Conservation (phyloP, 2,329 filamentous ascomycete genomes). For the Ascochyta koolunga region DNA sequence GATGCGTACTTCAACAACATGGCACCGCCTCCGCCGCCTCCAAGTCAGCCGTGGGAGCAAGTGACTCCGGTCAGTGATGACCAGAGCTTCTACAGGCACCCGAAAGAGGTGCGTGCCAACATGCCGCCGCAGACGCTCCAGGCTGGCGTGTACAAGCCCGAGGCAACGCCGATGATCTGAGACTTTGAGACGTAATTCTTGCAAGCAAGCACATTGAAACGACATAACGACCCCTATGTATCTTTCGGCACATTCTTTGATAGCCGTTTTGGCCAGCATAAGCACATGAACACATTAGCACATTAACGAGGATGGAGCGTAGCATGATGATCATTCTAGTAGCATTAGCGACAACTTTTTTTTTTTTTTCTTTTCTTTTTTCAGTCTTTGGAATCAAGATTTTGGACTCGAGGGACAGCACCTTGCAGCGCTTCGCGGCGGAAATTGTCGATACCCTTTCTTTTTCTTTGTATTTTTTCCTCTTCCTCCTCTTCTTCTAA, state of each 20-base stretch:
- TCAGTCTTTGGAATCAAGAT: constrained; percentile 16
- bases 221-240: constrained; percentile 37
- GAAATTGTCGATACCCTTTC: constrained; percentile 44
- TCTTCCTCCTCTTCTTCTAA: neutral
- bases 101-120: constrained; percentile 56
- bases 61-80: constrained; percentile 44
- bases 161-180: constrained; percentile 47
- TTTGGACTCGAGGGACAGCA: constrained; percentile 16
- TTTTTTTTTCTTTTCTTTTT: constrained; percentile 14
- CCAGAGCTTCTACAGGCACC: constrained; percentile 47
- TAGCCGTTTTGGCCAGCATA: constrained; percentile 10
- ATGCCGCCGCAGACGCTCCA: constrained; percentile 56
- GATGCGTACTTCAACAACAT: constrained; percentile 39
- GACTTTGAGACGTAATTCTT: neutral
- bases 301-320: constrained; percentile 1
- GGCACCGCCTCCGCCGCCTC: constrained; percentile 46
- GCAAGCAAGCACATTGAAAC: constrained; percentile 27
- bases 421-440: constrained; percentile 39
- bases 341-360: constrained; percentile 25
- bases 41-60: constrained; percentile 48
- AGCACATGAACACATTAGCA: too few relatives aligned
- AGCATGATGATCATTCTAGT: constrained; percentile 10
- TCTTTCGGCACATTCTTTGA: constrained; percentile 30
- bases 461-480: constrained; percentile 12
- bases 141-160: constrained; percentile 48